Base-by-base conservation (phyloP, 2,329 filamentous ascomycete genomes). In the Beauveria asiatica region DNA sequence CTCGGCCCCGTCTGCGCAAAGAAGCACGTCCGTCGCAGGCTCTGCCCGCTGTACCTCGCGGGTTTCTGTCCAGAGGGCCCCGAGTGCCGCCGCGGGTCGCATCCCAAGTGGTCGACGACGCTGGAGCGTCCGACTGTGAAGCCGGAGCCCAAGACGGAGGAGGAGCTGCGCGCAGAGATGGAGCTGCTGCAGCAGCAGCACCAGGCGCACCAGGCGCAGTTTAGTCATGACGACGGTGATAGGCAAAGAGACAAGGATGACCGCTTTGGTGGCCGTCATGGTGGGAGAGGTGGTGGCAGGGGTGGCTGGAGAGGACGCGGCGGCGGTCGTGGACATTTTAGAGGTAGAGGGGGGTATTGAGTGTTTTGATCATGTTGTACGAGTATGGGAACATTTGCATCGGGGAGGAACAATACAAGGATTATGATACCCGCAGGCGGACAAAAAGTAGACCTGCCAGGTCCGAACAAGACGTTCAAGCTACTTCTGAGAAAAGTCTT, bases 31-130 rank as follows among this genome's bases (percentile, higher is more conserved):
- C 84, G 92, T 62, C 86, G 89, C 64, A 86, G 83, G 65, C 73
- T 96, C 7, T 99, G 94, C 71, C 80, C 80, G 1, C 96, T 88
- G 72, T 99, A 96, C 70, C 78, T 97, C 17, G 91, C 91, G 8
- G 94, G 94, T 1, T 99, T 99, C 77, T 99, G 94, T 71, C 94
- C 94, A 0, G 89, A 96, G 59, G 93, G 73, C 1, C 81, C 79
- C 63, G 78, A 78, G 8, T 99, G 94, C 75, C 86, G 85, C 69
- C 83, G 88, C 64, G 90, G 90, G 21, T 88, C 90, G 6, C 94
- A 99, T 73, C 86, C 93, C 3, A 83, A 86, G 62, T 97, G 90
- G 86, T 84, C 86, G 25, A 83, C 84, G 68, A 86, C 92, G 64
- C 76, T 92, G 44, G 87, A 90, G 71, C 88, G 87, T 77, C 90